Base-by-base conservation (phyloP, 2,329 filamentous ascomycete species). In the Pseudogymnoascus verrucosus region DNA sequence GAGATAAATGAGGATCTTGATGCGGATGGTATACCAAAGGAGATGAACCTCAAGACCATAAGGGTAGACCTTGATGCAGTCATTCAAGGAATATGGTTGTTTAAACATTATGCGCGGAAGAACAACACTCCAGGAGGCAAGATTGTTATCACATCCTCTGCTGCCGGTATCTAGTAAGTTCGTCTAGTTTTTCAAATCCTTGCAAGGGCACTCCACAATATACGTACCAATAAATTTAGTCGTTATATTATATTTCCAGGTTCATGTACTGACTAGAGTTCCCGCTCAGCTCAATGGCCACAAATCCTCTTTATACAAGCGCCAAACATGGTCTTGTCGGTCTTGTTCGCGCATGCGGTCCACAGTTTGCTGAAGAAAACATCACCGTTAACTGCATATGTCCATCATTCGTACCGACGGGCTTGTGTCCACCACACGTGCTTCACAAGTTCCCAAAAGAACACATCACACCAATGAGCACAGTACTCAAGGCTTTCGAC, bases 1-100 rank as follows among this genome's bases (percentile, higher is more conserved):
- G 61, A 64, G 11, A 64, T 62, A 31, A 64, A 64, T 1, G 72
- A 74, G 37, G 72, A 74, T 39, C 70, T 74, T 26, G 73, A 75
- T 6, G 75, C 74, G 8, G 62, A 75, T 14, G 64, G 54, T 3
- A 14, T 26, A 31, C 71, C 76, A 7, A 74, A 71, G 63, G 70
- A 69, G n/a, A 62, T 78, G 66, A 73, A 76, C 64, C 70, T 77
- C 19, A 73, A 72, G 64, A 73, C 71, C 3, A 68, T 78, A 64
- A 68, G 75, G 11, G 75, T 78, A 2, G 75, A 79, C 68, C 68
- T 79, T 3, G 71, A 75, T 61, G 76, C 72, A 5, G 74, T 76
- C 2, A 70, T 78, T 21, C 76, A 78, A 66, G 76, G 76, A 6
- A 67, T 77, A n/a, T 76, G 76, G 71, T 63, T 78, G 44, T 77